Evolutionary conservation across 352 stramenopile species (phyloP).

Genomic region (Aphanomyces cochlioides): DNA sequence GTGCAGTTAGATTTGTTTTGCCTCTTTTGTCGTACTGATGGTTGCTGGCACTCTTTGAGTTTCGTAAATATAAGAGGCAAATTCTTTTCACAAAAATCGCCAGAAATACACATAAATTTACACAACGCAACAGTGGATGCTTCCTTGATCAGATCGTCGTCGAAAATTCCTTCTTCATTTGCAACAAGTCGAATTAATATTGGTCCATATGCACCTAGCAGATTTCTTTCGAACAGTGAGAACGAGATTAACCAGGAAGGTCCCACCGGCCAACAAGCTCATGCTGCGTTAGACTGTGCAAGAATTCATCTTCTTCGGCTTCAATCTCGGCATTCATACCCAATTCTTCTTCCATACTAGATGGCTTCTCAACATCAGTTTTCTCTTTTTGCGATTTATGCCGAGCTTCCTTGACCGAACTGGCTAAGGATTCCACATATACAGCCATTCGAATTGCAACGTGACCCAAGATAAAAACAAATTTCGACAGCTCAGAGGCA

Average conservation of each 20-base stretch:
- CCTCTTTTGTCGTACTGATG: constrained; percentile 33
- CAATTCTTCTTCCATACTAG: constrained; percentile 89
- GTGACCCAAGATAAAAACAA: constrained; percentile 95
- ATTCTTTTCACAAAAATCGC: constrained; percentile 93
- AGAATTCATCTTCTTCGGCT: constrained; percentile 87
- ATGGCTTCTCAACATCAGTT: constrained; percentile 22
- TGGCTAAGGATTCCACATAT: constrained; percentile 90
- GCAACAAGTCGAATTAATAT: constrained; percentile 81
- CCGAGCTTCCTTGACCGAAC: constrained; percentile 77
- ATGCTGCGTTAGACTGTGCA: constrained; percentile 88
- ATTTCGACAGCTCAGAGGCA: constrained; percentile 79
- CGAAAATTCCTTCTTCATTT: constrained; percentile 62
- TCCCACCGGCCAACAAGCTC: constrained; percentile 79
- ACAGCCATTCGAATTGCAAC: constrained; percentile 93
- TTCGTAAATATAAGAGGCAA: constrained; percentile 94
- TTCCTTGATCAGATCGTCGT: constrained; percentile 83
- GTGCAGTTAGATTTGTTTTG: background rate
- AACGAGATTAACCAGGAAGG: background rate
- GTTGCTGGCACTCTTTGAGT: constrained; percentile 65
- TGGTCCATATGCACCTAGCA: constrained; percentile 90
- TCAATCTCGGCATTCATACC: constrained; percentile 88
- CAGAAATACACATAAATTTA: constrained; percentile 98
- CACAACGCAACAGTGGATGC: constrained; percentile 93
- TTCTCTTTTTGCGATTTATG: constrained; percentile 51
- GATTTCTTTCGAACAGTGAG: constrained; percentile 46